Evolutionary conservation across 23 red algal species (phyloP).

Genomic region (Gracilariopsis chorda): DNA sequence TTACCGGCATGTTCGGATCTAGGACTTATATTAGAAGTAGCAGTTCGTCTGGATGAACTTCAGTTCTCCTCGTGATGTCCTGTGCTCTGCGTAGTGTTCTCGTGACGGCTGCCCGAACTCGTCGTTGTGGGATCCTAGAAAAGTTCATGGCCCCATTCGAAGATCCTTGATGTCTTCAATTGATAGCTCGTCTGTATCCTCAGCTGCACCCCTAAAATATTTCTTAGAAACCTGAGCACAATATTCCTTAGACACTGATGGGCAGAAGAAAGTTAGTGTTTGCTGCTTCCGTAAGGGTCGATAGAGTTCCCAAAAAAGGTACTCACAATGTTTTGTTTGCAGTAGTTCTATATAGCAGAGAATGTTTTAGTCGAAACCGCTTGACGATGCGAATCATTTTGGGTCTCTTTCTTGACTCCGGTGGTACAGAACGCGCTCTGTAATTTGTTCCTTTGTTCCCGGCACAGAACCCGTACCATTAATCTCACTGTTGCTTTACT

Average conservation of each 20-base stretch:
- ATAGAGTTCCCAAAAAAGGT: constrained; percentile 74
- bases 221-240: too few relatives aligned
- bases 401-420: too few relatives aligned
- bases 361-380: too few relatives aligned
- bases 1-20: not conserved
- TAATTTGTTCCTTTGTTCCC: too few relatives aligned
- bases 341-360: too few relatives aligned
- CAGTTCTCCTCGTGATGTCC: not conserved
- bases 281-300: not conserved
- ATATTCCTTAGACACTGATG: not conserved
- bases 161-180: constrained; percentile 57
- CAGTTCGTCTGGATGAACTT: too few relatives aligned
- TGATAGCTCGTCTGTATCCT: constrained; percentile 2
- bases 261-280: not conserved
- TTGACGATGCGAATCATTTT: too few relatives aligned
- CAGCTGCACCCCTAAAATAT: not conserved
- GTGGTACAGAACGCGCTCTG: too few relatives aligned
- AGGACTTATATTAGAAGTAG: too few relatives aligned
- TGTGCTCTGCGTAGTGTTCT: not conserved
- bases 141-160: not conserved
- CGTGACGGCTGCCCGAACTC: constrained; percentile 6
- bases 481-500: too few relatives aligned
- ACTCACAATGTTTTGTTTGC: constrained; percentile 60
- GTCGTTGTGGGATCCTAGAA: not conserved
- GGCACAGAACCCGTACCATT: too few relatives aligned